These are phyloP conservation scores for Phaeophleospora eucalypticola DNA, from an alignment of 2,329 filamentous ascomycete species.

Conservation along the genomic window DNA sequence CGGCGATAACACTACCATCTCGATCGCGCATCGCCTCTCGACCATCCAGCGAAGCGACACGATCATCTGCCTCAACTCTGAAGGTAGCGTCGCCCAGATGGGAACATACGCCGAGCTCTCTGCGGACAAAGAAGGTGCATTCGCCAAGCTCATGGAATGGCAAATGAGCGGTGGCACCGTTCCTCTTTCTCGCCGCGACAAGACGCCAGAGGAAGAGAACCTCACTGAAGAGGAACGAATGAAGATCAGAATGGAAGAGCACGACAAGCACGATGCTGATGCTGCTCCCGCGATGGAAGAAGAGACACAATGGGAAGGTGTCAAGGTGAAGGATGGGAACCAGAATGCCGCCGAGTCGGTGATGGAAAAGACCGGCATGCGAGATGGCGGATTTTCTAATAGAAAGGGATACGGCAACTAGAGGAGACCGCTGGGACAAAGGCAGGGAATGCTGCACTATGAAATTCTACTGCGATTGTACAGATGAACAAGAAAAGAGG, in stretches of 20 bases:
- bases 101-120: slow-evolving; percentile 78
- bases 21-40: slow-evolving; percentile 89
- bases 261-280: slow-evolving; percentile 29
- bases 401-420: slow-evolving; percentile 13
- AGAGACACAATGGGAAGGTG: slow-evolving; percentile 32
- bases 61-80: slow-evolving; percentile 83
- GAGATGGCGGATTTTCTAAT: slow-evolving; percentile 9
- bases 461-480: background rate
- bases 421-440: background rate
- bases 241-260: slow-evolving; percentile 38
- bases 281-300: slow-evolving; percentile 32
- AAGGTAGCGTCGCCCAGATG: slow-evolving; percentile 86
- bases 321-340: slow-evolving; percentile 27
- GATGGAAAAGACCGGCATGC: slow-evolving; percentile 23
- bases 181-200: slow-evolving; percentile 8
- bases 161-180: slow-evolving; percentile 83
- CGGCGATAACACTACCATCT: slow-evolving; percentile 92
- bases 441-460: too few relatives aligned
- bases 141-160: slow-evolving; percentile 97
- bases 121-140: slow-evolving; percentile 70
- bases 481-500: background rate
- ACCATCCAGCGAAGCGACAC: slow-evolving; percentile 95
- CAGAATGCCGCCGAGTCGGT: slow-evolving; percentile 28
- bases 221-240: slow-evolving; percentile 45
- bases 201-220: slow-evolving; percentile 16